Percentiles rank a stretch among this genome's conserved stretches.
phyloP scores from a whole-genome alignment of 805 yeast species.

The Cyberlindnera petersonii region DNA sequence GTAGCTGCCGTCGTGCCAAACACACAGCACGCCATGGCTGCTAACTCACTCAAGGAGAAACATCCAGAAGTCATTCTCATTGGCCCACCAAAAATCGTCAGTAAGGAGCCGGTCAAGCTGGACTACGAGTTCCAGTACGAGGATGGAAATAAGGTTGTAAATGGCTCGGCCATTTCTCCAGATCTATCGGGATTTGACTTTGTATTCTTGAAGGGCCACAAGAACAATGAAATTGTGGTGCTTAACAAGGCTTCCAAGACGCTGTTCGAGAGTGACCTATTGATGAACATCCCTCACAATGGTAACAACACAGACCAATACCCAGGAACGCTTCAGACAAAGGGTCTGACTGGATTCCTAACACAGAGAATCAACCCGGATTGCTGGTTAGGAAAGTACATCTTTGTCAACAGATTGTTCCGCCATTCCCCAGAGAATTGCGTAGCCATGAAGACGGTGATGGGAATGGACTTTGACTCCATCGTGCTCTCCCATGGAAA shows the following conservation, averaged over 20 bases:
- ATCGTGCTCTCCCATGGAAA: conserved; percentile 60
- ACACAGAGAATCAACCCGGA: conserved; percentile 41
- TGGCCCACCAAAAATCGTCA: conserved; percentile 43
- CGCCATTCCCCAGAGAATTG: conserved; percentile 13
- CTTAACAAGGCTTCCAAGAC: conserved; percentile 45
- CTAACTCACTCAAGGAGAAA: conserved; percentile 44
- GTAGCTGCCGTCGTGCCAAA: conserved; percentile 59
- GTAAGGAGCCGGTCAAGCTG: conserved; percentile 34
- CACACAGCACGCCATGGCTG: conserved; percentile 60
- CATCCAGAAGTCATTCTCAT: conserved; percentile 50
- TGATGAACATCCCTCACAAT: conserved; percentile 51
- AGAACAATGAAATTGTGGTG: conserved; percentile 53
- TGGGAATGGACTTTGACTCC: conserved; percentile 44
- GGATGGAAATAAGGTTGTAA: conserved; percentile 35
- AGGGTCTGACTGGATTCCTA: conserved; percentile 39
- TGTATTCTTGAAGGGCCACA: conserved; percentile 50
- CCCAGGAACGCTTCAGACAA: conserved; percentile 37
- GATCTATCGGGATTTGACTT: conserved; percentile 49
- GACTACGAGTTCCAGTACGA: conserved; percentile 36
- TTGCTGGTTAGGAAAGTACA: conserved; percentile 33
- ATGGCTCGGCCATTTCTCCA: conserved; percentile 32
- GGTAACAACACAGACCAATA: conserved; percentile 51
- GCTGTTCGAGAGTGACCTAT: conserved; percentile 54
- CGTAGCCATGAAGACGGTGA: conserved; percentile 15
- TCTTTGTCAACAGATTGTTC: conserved; percentile 27